phyloP scores from a whole-genome alignment of 805 yeast genomes.

The Candida sithepensis region DNA sequence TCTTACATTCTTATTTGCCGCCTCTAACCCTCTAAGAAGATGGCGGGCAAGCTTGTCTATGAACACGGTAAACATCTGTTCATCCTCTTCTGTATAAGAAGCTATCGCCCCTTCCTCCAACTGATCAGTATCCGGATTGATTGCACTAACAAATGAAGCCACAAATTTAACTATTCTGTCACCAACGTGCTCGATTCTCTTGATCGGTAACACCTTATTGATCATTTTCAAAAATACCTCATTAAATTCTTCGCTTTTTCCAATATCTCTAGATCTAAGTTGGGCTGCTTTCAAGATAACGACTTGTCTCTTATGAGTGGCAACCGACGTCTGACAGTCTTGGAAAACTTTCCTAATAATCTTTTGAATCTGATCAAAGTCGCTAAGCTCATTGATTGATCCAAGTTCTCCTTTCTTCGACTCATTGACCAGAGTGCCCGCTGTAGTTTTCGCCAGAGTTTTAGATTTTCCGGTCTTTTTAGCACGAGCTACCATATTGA shows the following conservation, averaged over 20 bases:
- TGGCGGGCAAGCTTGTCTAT: constrained; percentile 61
- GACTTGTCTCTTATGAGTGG: constrained; percentile 75
- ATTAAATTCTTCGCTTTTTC: constrained; percentile 56
- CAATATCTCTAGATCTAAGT: constrained; percentile 48
- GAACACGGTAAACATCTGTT: constrained; percentile 44
- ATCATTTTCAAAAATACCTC: constrained; percentile 56
- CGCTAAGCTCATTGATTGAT: constrained; percentile 10
- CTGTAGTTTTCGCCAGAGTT: too few relatives aligned
- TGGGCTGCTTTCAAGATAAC: constrained; percentile 60
- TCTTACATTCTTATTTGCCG: constrained; percentile 73
- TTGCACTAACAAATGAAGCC: constrained; percentile 53
- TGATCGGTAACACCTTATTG: constrained; percentile 62
- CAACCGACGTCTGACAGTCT: constrained; percentile 69
- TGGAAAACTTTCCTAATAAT: constrained; percentile 71
- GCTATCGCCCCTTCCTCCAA: constrained; percentile 32
- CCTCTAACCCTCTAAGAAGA: constrained; percentile 72
- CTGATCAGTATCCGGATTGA: constrained; percentile 36
- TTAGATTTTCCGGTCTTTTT: too few relatives aligned
- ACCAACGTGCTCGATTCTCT: constrained; percentile 66
- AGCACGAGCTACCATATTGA: too few relatives aligned
- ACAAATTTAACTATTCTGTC: constrained; percentile 72
- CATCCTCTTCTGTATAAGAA: constrained; percentile 30
- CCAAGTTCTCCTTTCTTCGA: constrained; percentile 5
- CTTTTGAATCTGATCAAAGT: constrained; percentile 33
- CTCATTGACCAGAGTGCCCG: too few relatives aligned